Base-by-base conservation (phyloP, 2,329 filamentous ascomycete species). In the Chaetomium olivaceum region DNA sequence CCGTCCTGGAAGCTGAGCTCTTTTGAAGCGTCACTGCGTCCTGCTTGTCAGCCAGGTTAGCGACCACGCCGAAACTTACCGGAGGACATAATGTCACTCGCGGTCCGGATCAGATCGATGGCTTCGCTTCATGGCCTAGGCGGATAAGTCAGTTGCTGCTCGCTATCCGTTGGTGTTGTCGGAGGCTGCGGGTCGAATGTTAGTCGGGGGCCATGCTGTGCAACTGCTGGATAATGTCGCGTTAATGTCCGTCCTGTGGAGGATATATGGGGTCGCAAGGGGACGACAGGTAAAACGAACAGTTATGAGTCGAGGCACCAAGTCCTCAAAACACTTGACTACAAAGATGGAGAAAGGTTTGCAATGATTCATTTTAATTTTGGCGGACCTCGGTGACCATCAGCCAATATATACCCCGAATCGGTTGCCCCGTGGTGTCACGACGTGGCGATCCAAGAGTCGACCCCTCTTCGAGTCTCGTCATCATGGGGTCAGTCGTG, bases 1-100 rank as follows among this genome's bases (percentile, higher is more conserved):
- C 57, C 62, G 57, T 64, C 25, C n/a, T 50, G 23, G 31, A 21
- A 43, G 19, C 11, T 6, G 7, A 5, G 43, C 12, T 11, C 31
- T 27, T 16, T 7, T n/a, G n/a, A 9, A 23, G 9, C 23, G 29
- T 5, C 29, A 39, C 63, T 61, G 58, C 31, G 14, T 46, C 46
- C 54, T 58, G 31, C 8, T 12, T 62, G 43, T 62, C 58, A 61
- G 52, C 31, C 19, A 23, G 58, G 63, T 65, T 61, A 65, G 63
- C 63, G 51, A 65, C 63, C 63, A 61, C 63, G 54, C 63, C 58
- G 58, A 65, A 64, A 58, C 63, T 65, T 62, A 62, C 63, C 63
- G 63, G 63, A 65, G 54, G 58, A 65, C 58, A 58, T 33, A 4
- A 46, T 52, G 54, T 65, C 58, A 58, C 58, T 65, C 58, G 39